These are phyloP conservation scores for Skeletonema menzelii DNA, from an alignment of 108 stramenopile genomes.

Conservation along the genomic window DNA sequence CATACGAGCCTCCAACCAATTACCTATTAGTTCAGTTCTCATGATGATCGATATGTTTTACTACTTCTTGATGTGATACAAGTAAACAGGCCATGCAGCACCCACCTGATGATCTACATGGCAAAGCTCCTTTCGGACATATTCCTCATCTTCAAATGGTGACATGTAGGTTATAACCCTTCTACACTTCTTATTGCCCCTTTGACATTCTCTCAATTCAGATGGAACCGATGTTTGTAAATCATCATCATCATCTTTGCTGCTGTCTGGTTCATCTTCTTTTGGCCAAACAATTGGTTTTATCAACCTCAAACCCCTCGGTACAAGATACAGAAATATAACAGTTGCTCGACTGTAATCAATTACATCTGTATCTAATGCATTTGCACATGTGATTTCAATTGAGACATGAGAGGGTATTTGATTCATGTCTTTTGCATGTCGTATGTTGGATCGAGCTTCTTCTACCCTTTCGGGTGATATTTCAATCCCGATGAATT, in stretches of 20 bases:
- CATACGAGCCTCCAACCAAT: no score
- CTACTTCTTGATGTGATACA: conserved; percentile 48
- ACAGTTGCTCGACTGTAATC: conserved; percentile 61
- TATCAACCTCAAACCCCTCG: conserved; percentile 75
- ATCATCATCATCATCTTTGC: no score
- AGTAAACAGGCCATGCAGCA: conserved; percentile 75
- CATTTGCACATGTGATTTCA: conserved; percentile 66
- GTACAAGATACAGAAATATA: conserved; percentile 84
- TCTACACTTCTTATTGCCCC: neutral
- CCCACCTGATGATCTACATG: conserved; percentile 68
- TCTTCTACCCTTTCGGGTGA: conserved; percentile 52
- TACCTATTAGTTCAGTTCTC: no score
- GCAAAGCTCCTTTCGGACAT: conserved; percentile 45
- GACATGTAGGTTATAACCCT: conserved; percentile 79
- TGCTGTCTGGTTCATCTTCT: neutral
- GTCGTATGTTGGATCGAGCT: conserved; percentile 34
- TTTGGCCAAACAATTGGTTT: conserved; percentile 43
- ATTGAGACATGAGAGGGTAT: conserved; percentile 50
- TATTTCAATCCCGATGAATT: conserved; percentile 81
- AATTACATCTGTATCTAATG: conserved; percentile 45
- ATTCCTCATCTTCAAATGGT: conserved; percentile 52
- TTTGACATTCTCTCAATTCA: neutral
- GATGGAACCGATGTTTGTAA: neutral
- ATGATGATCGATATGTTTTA: no score
- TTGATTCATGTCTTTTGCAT: conserved; percentile 18